These are phyloP conservation scores for Misopates orontium DNA, from an alignment of 257 asterid species.

Conservation along the genomic window DNA sequence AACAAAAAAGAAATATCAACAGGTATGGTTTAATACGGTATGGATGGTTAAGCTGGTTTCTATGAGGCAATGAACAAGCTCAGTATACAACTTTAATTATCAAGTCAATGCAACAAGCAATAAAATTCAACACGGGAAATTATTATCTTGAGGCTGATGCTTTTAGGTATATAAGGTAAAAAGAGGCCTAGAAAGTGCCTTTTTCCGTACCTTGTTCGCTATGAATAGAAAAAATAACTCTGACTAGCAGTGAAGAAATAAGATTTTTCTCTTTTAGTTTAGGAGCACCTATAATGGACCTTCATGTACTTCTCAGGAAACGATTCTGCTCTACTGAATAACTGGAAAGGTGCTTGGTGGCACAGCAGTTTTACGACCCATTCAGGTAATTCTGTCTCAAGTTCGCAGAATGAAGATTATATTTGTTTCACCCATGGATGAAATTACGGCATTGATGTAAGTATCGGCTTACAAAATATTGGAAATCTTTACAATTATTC, in stretches of 20 bases:
- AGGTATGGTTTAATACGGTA: not conserved
- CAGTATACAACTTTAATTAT: not conserved
- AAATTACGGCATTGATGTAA: no score
- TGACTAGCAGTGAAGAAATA: not conserved
- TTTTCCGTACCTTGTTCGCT: not conserved
- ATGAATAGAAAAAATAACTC: not conserved
- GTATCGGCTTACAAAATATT: no score
- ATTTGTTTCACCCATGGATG: no score
- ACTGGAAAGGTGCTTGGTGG: conserved; percentile 96
- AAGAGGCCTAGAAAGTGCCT: not conserved
- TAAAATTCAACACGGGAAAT: not conserved
- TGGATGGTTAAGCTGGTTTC: not conserved
- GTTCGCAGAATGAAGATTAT: not conserved
- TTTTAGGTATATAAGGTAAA: not conserved
- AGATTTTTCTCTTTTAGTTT: not conserved
- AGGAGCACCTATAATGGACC: not conserved
- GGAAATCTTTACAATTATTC: no score
- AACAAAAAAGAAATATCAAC: not conserved
- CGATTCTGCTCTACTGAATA: conserved; percentile 54
- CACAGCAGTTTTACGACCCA: conserved; percentile 76
- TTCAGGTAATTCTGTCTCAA: conserved; percentile 49
- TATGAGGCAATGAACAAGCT: not conserved
- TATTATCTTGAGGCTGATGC: not conserved
- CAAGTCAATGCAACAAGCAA: not conserved
- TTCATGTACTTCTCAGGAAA: conserved; percentile 48